Percentiles rank a stretch among this genome's conserved stretches.
Conservation (phyloP, 1,284 basidiomycete genomes). For the Chondrostereum purpureum region DNA sequence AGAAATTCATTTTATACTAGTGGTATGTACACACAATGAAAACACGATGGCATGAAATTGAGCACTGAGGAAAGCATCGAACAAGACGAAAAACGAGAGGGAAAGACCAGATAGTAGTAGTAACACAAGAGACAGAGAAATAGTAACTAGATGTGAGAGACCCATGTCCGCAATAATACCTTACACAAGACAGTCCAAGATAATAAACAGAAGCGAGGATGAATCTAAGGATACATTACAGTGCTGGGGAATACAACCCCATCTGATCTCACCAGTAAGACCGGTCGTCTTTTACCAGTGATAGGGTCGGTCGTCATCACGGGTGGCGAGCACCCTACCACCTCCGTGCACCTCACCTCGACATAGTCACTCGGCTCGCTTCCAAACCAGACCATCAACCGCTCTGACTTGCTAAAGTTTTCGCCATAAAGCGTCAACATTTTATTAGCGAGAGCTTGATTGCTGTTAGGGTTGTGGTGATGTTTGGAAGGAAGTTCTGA, state of each 20-base stretch:
- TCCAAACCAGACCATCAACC: constrained; percentile 81
- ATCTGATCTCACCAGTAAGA: constrained; percentile 82
- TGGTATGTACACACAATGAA: no score
- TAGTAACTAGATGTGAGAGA: not conserved
- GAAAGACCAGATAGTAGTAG: not conserved
- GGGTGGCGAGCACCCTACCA: constrained; percentile 73
- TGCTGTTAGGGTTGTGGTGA: constrained; percentile 39
- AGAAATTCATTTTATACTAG: no score
- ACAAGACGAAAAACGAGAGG: no score
- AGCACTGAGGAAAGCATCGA: no score
- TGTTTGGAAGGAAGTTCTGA: constrained; percentile 61
- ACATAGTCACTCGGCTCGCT: constrained; percentile 81
- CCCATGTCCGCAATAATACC: not conserved
- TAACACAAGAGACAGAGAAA: not conserved
- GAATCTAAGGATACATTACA: constrained; percentile 66
- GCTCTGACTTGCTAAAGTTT: constrained; percentile 78
- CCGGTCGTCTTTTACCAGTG: constrained; percentile 62
- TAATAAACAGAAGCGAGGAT: not conserved
- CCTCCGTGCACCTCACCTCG: constrained; percentile 85
- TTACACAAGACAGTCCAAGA: not conserved
- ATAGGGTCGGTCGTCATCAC: constrained; percentile 34
- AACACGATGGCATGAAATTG: no score
- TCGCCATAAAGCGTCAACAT: constrained; percentile 87
- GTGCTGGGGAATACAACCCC: constrained; percentile 91
- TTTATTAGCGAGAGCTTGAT: constrained; percentile 59